Conservation (phyloP, 495 filamentous ascomycete genomes). For the Neurospora terricola region DNA sequence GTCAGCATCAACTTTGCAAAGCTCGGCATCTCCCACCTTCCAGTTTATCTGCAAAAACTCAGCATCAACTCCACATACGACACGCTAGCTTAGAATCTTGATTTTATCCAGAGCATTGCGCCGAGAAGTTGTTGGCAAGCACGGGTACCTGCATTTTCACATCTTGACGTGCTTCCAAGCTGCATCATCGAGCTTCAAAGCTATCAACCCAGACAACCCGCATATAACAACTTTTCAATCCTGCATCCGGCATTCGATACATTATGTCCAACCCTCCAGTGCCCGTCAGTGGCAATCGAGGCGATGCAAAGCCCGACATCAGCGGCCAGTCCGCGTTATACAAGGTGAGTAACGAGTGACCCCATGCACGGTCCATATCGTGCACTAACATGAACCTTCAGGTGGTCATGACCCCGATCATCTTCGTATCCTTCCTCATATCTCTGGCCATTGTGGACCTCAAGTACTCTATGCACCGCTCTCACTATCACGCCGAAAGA, state of each 20-base stretch:
- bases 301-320: constrained; percentile 8
- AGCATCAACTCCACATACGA: neutral
- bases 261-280: constrained; percentile 7
- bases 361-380: neutral
- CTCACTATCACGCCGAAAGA: constrained; percentile 27
- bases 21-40: neutral
- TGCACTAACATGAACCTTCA: constrained; percentile 6
- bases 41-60: neutral
- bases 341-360: constrained; percentile 17
- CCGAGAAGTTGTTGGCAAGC: neutral
- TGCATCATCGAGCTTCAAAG: neutral
- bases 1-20: neutral
- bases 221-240: neutral
- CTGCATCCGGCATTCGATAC: neutral
- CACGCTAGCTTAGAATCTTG: neutral
- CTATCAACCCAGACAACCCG: neutral
- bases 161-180: neutral
- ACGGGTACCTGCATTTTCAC: neutral
- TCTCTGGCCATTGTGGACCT: constrained; percentile 41
- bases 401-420: constrained; percentile 38
- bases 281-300: constrained; percentile 13
- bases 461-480: constrained; percentile 27
- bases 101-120: neutral
- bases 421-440: constrained; percentile 42
- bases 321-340: constrained; percentile 21